These are phyloP conservation scores for Mycena leptocephala DNA, from an alignment of 768 basidiomycete genomes.

Conservation along the genomic window DNA sequence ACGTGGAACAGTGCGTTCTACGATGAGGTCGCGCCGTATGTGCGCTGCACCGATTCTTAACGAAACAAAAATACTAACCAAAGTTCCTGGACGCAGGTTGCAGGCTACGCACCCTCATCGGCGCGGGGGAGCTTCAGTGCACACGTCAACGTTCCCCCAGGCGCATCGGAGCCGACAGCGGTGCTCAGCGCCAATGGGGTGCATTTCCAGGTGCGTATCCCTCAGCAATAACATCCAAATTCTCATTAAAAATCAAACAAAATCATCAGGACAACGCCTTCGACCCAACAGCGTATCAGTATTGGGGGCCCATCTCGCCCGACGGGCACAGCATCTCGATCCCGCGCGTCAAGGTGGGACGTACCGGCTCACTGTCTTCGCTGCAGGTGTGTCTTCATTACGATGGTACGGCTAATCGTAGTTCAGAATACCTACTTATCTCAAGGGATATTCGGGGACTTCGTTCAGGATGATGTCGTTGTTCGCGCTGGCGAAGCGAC, in stretches of 20 bases:
- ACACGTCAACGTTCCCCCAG: no score
- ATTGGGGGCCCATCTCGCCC: slow-evolving; percentile 38
- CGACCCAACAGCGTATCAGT: slow-evolving; percentile 42
- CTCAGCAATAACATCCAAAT: no score
- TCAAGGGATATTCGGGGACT: slow-evolving; percentile 46
- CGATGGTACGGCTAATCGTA: no score
- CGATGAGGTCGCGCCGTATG: slow-evolving; percentile 44
- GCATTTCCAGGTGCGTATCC: no score
- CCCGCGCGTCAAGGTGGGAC: slow-evolving; percentile 42
- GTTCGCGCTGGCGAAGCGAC: slow-evolving; percentile 34
- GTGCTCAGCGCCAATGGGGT: no score
- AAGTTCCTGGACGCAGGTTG: no score
- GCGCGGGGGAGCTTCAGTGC: no score
- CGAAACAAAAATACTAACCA: no score
- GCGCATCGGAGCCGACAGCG: no score
- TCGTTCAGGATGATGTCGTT: slow-evolving; percentile 39
- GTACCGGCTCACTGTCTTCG: slow-evolving; percentile 44
- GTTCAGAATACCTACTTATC: not conserved
- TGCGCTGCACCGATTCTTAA: no score
- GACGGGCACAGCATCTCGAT: slow-evolving; percentile 30
- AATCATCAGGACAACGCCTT: slow-evolving; percentile 44
- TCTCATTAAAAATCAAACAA: no score
- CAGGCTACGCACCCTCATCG: no score
- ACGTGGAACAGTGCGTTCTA: slow-evolving; percentile 46
- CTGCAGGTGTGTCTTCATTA: slow-evolving; percentile 26